phyloP scores from a whole-genome alignment of 352 stramenopile species.

The Chrysophaeum taylorii region DNA sequence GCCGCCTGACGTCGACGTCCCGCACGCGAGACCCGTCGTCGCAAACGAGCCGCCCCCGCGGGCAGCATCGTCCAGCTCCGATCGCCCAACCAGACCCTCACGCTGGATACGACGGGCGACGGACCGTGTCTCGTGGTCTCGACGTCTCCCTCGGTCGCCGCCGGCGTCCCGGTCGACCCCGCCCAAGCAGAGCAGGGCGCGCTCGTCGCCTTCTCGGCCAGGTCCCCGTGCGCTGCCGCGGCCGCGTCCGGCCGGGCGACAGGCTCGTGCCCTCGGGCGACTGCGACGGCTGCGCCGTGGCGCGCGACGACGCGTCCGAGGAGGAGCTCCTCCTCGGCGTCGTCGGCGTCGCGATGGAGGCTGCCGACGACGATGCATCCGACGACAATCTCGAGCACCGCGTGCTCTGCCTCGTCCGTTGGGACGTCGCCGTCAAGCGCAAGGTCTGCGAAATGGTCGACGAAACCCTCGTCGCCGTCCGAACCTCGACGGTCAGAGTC shows the following conservation, averaged over 20 bases:
- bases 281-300: slow-evolving; percentile 19
- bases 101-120: slow-evolving; percentile 23
- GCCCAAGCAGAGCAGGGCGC: neutral
- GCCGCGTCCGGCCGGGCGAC: slow-evolving; percentile 11
- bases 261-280: slow-evolving; percentile 19
- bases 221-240: slow-evolving; percentile 18
- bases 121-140: slow-evolving; percentile 22
- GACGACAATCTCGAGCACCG: slow-evolving; percentile 14
- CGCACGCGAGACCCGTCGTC: slow-evolving; percentile 10
- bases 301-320: neutral
- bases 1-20: slow-evolving; percentile 12
- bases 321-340: neutral
- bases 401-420: slow-evolving; percentile 18
- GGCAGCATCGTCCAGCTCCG: slow-evolving; percentile 24
- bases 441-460: neutral
- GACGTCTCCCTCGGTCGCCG: slow-evolving; percentile 23
- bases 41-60: slow-evolving; percentile 5
- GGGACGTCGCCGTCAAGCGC: slow-evolving; percentile 11
- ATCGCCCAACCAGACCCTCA: slow-evolving; percentile 21
- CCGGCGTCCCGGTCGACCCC: slow-evolving; percentile 14
- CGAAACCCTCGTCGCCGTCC: neutral
- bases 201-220: slow-evolving; percentile 22
- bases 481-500: too few relatives aligned
- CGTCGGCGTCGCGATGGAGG: slow-evolving; percentile 20
- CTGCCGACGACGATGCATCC: too few relatives aligned